Evolutionary conservation across 2,329 filamentous ascomycete genomes (phyloP), one percentile per base, ranked within the genome.

Genomic region (Cladosporium halotolerans): DNA sequence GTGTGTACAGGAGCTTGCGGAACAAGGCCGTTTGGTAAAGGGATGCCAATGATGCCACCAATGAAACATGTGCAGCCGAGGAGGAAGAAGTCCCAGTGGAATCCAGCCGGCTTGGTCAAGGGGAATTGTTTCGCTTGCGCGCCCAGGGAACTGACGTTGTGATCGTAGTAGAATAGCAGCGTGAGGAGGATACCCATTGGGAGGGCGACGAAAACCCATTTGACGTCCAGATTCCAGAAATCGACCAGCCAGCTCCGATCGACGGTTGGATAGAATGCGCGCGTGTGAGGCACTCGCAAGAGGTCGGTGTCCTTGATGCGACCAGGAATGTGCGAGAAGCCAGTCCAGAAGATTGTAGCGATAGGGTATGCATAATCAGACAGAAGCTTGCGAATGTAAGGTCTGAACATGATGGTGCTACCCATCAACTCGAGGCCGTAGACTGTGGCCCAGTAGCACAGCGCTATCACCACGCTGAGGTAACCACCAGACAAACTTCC

Each of bases 1-100:
- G 79, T 83, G 61, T 82, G 80, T 14, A 82, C 79, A 0, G 79
- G 79, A 5, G 79, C 80, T 69, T 81, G 78, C 0, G 79, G 79
- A n/a, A 80, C 78, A 0, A 82, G 70, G 4, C 79, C 79, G 54
- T 82, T 82, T 2, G 79, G 79, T 36, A 81, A 72, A 0, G 79
- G 79, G 6, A 82, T 72, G 2, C 78, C 78, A 9, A 82, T 69
- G n/a, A 82, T 72, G 0, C 77, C 79, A 2, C 74, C 72, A 16
- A 81, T 70, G 55, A 79, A 78, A 1, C 77, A 80, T 0, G 79
- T 81, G 55, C 75, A 72, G 6, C 79, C 79, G 0, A 82, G 72
- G 0, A 82, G 71, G 64, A 81, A 81, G 60, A 81, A 76, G 62
- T 82, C 79, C 79, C 79, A 81, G 62, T 81, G 78, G 61, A 81